Conservation (phyloP, 129 eudicot genomes). For the Rutidosis leptorrhynchoides region DNA sequence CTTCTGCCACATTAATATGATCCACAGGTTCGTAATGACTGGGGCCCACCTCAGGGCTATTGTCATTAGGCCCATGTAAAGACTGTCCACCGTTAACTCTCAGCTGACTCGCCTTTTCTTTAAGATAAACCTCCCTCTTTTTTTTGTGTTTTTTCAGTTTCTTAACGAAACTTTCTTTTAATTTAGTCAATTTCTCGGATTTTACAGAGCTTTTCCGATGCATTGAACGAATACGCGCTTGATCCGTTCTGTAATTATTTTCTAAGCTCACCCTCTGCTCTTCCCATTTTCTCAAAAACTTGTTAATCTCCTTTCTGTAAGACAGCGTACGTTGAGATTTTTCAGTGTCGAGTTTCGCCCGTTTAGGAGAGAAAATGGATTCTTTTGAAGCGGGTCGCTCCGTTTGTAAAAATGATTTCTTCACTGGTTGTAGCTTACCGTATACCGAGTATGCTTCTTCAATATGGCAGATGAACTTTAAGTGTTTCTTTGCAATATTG, state of each 20-base stretch:
- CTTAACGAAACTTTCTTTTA: constrained; percentile 5
- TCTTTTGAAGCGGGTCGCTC: constrained; percentile 4
- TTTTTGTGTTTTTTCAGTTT: constrained; percentile 15
- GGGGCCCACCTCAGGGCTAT: constrained; percentile 17
- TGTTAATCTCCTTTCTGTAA: neutral
- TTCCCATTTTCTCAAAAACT: constrained; percentile 16
- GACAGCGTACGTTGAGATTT: neutral
- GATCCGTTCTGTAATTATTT: constrained; percentile 4
- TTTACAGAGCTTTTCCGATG: constrained; percentile 7
- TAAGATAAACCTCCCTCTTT: constrained; percentile 17
- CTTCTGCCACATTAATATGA: neutral
- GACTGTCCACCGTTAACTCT: constrained; percentile 1
- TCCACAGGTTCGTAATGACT: no score
- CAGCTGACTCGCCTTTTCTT: constrained; percentile 22
- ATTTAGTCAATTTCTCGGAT: constrained; percentile 7
- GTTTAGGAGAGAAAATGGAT: neutral
- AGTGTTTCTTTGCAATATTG: constrained; percentile 44
- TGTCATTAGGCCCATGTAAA: constrained; percentile 11
- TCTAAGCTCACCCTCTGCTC: neutral
- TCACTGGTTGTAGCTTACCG: constrained; percentile 42
- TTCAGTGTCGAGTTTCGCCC: neutral
- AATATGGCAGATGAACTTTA: constrained; percentile 51
- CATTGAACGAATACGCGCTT: constrained; percentile 1
- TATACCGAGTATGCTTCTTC: constrained; percentile 49
- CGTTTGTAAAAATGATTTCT: constrained; percentile 40